Base-by-base conservation (phyloP, 768 basidiomycete species). In the Podaxis rugospora region DNA sequence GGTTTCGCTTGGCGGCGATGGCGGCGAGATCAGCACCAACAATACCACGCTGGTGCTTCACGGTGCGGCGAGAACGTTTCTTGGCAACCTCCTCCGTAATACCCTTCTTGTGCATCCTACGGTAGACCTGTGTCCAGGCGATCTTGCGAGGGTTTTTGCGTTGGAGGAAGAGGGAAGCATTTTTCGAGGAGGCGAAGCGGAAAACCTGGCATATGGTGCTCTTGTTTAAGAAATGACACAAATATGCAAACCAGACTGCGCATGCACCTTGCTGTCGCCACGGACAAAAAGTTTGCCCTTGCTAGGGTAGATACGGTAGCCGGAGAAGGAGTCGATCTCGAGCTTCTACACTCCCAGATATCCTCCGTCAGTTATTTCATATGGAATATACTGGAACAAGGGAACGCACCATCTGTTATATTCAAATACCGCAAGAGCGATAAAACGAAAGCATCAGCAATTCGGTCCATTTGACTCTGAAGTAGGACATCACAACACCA, bases 81-180 rank as follows among this genome's bases (percentile, higher is more conserved):
- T 98, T 99, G 70, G 95, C 94, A 56, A 95, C 91, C 78, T 98
- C 96, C 80, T 98, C 96, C 54, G 95, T 95, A 76, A 98, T 87
- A 75, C 97, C 97, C 88, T 99, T 99, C 88, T 96, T 97, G 87
- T 98, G 97, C 89, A 97, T 93, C 69, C 95, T 90, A 66, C 93
- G 90, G 84, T 91, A 96, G 64, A 90, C 85, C 69, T 81, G 78
- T 40, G 96, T 98, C 96, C 96, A 98, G 65, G 96, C 90, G 79
- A 98, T 95, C 87, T 98, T 98, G 74, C 97, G 93, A 55, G 97
- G 97, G 84, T 99, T 98, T 83, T 99, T 99, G 81, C 96, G 92
- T 78, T 99, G 97, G 62, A 92, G 81, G 88, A 98, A 98, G 66
- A 99, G 90, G 63, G 96, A 98, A 64, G 95, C 84, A 72, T 87